These are phyloP conservation scores for Clitopilus passeckerianus DNA, from an alignment of 768 basidiomycete species.

Conservation along the genomic window DNA sequence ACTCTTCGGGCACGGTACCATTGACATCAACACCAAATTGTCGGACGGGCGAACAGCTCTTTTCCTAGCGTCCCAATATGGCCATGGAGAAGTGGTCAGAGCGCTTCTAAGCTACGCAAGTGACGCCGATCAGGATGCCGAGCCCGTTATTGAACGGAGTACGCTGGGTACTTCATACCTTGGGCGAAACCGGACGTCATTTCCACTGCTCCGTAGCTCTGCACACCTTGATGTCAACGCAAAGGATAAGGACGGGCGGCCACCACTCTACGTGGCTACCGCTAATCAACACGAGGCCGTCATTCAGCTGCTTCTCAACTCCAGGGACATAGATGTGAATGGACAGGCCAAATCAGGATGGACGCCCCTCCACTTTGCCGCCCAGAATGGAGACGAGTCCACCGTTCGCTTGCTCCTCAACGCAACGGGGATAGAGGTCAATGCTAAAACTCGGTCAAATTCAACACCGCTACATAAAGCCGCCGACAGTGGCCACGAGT, in stretches of 20 bases:
- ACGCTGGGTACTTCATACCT: no score
- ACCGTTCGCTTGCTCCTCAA: neutral
- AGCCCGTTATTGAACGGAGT: no score
- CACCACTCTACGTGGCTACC: neutral
- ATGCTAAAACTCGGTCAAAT: neutral
- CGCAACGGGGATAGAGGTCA: neutral
- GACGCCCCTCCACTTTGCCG: neutral
- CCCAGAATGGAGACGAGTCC: neutral
- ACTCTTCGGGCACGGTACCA: neutral
- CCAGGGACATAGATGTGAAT: neutral
- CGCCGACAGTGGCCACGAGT: neutral
- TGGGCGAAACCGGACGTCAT: no score
- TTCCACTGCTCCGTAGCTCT: no score
- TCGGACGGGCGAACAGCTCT: neutral
- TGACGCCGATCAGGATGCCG: neutral
- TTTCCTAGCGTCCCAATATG: neutral
- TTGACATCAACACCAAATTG: neutral
- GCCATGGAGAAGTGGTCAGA: neutral
- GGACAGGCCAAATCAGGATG: neutral
- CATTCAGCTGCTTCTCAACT: neutral
- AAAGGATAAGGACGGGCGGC: neutral
- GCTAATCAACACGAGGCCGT: neutral
- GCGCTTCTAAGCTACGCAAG: neutral
- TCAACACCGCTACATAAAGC: neutral
- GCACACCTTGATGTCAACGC: neutral